Percentiles rank a stretch among this genome's conserved stretches.
These are phyloP conservation scores for Eutrema yunnanense DNA, from an alignment of 345 rosid genomes.

Conservation along the genomic window DNA sequence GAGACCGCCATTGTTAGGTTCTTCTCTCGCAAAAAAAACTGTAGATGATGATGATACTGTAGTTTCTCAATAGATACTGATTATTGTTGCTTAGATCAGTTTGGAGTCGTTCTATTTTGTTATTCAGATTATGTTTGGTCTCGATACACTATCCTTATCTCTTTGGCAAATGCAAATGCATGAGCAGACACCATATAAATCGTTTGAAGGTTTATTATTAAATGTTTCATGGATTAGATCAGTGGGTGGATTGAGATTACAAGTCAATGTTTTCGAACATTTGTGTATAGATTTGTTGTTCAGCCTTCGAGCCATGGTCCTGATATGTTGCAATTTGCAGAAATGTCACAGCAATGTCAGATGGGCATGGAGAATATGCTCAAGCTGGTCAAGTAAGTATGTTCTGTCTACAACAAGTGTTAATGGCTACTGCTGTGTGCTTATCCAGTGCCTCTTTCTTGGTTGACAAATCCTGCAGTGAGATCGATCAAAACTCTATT, in stretches of 20 bases:
- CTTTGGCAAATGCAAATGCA: background rate
- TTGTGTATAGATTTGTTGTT: background rate
- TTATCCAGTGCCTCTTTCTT: background rate
- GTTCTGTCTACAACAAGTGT: background rate
- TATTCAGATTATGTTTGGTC: background rate
- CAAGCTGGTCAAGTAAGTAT: slow-evolving; percentile 69
- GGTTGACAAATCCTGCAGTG: slow-evolving; percentile 41
- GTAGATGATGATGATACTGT: background rate
- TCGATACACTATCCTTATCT: background rate
- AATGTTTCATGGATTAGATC: slow-evolving; percentile 4
- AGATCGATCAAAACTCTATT: slow-evolving; percentile 65
- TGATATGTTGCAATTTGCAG: slow-evolving; percentile 37
- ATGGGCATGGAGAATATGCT: slow-evolving; percentile 75
- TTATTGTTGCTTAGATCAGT: background rate
- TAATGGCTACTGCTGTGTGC: background rate
- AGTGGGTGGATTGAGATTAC: background rate
- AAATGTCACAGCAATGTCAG: slow-evolving; percentile 79
- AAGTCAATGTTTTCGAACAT: background rate
- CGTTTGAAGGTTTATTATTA: background rate
- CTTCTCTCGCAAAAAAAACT: background rate
- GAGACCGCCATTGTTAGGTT: background rate
- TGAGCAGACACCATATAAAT: background rate
- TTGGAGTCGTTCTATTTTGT: background rate
- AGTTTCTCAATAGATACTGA: background rate
- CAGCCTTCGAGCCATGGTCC: background rate